Conservation (phyloP, 164 flowering plant species). For the Pachysandra terminalis region DNA sequence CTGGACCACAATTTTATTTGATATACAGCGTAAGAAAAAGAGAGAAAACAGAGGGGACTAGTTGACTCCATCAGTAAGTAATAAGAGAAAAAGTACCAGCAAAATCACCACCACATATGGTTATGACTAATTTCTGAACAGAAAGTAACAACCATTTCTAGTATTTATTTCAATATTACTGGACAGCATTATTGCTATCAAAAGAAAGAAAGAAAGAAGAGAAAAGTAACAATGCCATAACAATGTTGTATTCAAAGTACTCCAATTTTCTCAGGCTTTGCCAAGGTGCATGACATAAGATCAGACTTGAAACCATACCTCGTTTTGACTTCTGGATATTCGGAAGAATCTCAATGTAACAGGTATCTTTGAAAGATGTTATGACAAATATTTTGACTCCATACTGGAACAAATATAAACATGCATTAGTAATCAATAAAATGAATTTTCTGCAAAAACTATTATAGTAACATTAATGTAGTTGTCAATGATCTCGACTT, state of each 20-base stretch:
- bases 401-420: slow-evolving; percentile 36
- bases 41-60: neutral
- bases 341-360: slow-evolving; percentile 64
- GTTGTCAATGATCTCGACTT: too few species aligned
- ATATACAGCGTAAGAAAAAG: too few species aligned
- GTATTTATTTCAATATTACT: too few species aligned
- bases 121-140: neutral
- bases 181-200: too few species aligned
- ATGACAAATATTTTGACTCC: slow-evolving; percentile 56
- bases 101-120: neutral
- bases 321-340: slow-evolving; percentile 42
- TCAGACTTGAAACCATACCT: slow-evolving; percentile 27
- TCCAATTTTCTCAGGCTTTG: too few species aligned
- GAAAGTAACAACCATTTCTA: neutral
- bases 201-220: too few species aligned
- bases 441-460: neutral
- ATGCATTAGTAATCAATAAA: neutral
- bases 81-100: neutral
- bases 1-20: too few species aligned
- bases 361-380: slow-evolving; percentile 66
- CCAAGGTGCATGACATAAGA: neutral
- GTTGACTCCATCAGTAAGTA: neutral
- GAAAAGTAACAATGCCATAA: too few species aligned
- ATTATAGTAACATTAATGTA: neutral
- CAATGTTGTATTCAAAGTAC: too few species aligned